Conservation (phyloP, 108 stramenopile species). For the Schizochytrium sp. region DNA sequence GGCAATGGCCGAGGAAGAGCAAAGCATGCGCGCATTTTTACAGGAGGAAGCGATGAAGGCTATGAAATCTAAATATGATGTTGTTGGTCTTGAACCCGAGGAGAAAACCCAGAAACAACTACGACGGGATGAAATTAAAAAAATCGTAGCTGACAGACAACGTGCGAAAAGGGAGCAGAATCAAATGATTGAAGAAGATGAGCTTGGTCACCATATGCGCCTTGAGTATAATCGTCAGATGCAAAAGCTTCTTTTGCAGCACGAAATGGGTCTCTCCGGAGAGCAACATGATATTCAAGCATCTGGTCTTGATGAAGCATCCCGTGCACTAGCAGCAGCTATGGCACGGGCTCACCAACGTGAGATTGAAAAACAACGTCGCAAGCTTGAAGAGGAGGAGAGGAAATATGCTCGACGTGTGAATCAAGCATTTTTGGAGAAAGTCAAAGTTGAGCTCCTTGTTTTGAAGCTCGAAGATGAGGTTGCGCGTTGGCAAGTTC, state of each 20-base stretch:
- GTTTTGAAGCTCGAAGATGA: not conserved
- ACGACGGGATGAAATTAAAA: slow-evolving; percentile 55
- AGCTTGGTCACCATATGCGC: slow-evolving; percentile 41
- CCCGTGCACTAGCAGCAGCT: not conserved
- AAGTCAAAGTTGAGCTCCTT: not conserved
- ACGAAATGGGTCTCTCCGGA: slow-evolving; percentile 35
- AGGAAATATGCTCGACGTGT: slow-evolving; percentile 10
- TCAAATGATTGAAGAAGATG: slow-evolving; percentile 36
- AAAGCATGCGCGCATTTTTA: slow-evolving; percentile 31
- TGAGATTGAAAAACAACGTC: slow-evolving; percentile 12
- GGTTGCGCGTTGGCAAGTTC: not conserved
- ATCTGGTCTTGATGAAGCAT: not conserved
- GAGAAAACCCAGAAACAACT: not conserved
- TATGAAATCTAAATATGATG: slow-evolving; percentile 56
- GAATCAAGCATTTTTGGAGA: slow-evolving; percentile 11
- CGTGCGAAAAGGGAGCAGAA: slow-evolving; percentile 51
- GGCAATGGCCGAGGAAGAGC: slow-evolving; percentile 58
- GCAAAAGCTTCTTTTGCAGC: slow-evolving; percentile 52
- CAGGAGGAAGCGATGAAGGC: slow-evolving; percentile 29
- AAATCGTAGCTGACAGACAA: slow-evolving; percentile 36
- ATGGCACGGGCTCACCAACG: slow-evolving; percentile 49
- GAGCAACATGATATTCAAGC: not conserved
- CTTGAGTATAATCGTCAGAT: slow-evolving; percentile 47
- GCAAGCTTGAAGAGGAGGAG: slow-evolving; percentile 38
- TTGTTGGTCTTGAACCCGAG: not conserved